Base-by-base conservation (phyloP, 805 yeast genomes). In the Wickerhamiella nectarea region DNA sequence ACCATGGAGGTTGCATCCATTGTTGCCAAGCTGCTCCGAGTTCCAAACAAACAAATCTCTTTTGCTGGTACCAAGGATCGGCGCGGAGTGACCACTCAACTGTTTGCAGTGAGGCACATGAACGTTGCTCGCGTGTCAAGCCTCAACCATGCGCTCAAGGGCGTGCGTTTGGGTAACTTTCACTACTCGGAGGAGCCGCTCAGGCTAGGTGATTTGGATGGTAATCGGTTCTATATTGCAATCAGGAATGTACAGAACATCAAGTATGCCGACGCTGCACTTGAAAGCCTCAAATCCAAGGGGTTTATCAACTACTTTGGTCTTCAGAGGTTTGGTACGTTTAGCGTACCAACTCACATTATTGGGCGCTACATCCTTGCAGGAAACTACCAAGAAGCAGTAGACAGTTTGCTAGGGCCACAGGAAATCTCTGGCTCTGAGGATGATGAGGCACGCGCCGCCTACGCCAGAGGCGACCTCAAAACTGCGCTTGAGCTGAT, bases 271-370 rank as follows among this genome's bases (percentile, higher is more conserved):
- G 64, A 67, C 11, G 64, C 69, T 3, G 65, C 85, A 14, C 68
- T 87, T 50, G 57, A 66, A 4, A 71, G 84, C 0, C 65, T 89
- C 42, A 65, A 67, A 41, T 67, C 66, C 1, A 67, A 71, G 22
- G 99, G 99, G 0, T 91, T 84, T 56, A 80, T 91, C 50, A 91
- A 91, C 61, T 91, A 91, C 58, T 91, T 73, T 59, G 99, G 99
- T n/a, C 80, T 91, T 87, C 99, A 91, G 66, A 69, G 99, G 56
- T 91, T 91, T 60, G 99, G 99, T 22, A 87, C 98, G 0, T 89
- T 85, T 56, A 82, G 95, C 10, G 70, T 86, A 22, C 84, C 97
- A 2, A 87, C 98, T 0, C 96, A 91, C 61, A 72, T 70, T 24
- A 69, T 87, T 43, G 99, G 99, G 39, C 74, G 74, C 48, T 70